Base-by-base conservation (phyloP, 176 grass and related monocot species). In the Typha latifolia region DNA sequence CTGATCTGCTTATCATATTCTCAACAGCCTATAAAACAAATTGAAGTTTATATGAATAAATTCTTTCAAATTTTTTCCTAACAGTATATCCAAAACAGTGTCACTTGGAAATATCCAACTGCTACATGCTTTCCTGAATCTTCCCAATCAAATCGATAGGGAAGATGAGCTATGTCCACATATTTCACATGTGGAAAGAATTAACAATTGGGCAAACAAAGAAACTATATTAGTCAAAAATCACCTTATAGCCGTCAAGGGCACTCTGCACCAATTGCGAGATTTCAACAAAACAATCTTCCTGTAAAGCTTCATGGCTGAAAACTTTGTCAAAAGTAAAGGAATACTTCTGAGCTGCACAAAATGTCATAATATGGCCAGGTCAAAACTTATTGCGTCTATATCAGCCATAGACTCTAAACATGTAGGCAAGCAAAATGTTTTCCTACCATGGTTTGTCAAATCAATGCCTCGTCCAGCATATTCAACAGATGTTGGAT, bases 261-360 rank as follows among this genome's bases (percentile, higher is more conserved):
- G 95, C 95, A 69, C 89, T 99, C 74, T 99, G 95, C 19, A 99
- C 84, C 18, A 99, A 69, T 47, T 99, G 89, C 0, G 95, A 90
- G 67, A 99, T 94, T 86, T 99, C 95, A 55, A 94, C 76, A 72
- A 94, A 99, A 48, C 94, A 89, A 13, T 99, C 95, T 64, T 87
- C 83, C 69, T 99, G 95, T 13, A 84, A 99, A 68, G 95, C 79
- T 49, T 70, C 69, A 3, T 80, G 84, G 32, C 70, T 78, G 62
- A 99, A 99, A 57, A 99, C 95, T 74, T 91, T 92, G 51, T 99
- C 95, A 77, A 94, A 99, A 47, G 89, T 83, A 62, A 99, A 99
- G 12, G 86, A 87, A 62, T 81, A 75, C 47, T 85, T 87, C 50
- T 90, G 86, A 62, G 75, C 89, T 99, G 66, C 12, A 85, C 15